Evolutionary conservation across 306 rosid genomes (phyloP), one percentile per base, ranked within the genome.

Genomic region (Vigna reflexopilosa): DNA sequence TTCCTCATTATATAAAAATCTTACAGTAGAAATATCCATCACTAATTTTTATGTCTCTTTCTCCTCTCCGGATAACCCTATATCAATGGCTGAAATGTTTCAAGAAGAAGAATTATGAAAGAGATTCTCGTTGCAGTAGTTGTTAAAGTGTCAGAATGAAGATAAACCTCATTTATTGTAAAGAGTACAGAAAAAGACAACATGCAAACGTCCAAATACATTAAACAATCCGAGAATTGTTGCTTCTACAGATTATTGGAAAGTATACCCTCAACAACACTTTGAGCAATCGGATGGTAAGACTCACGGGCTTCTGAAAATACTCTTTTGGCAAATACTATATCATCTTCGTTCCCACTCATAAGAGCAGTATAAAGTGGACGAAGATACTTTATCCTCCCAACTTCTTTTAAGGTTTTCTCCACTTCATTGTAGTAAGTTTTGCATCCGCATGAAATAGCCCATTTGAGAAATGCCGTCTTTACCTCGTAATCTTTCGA

Each of bases 241-340:
- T 64, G 12, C 75, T 75, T 79, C 80, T 85, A 89, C 64, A 88
- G 36, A 85, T 92, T 80, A 88, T 89, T 90, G 87, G 84, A 79
- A 28, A 92, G 73, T 58, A 94, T 89, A 40, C 95, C 82, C 81
- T 91, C 95, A 13, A 94, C 45, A 61, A 61, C 96, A 70, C 92
- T 86, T 82, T 91, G 97, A 55, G 98, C 98, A 44, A 94, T 94
- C 9, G 98, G 97, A 71, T 94, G 98, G 81, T 94, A 94, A 78
- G 87, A 32, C 38, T 87, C 97, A 0, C 93, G 88, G 22, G 98
- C 95, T 84, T 92, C 97, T 0, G 89, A 85, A 81, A 87, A 94
- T 17, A 94, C 73, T 85, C 86, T 89, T 66, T 94, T 87, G 40
- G 97, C 97, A 44, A 95, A 85, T 77, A 87, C 86, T 90, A 91